Conservation (phyloP, 331 rosid genomes). For the Pyrus hybrid region DNA sequence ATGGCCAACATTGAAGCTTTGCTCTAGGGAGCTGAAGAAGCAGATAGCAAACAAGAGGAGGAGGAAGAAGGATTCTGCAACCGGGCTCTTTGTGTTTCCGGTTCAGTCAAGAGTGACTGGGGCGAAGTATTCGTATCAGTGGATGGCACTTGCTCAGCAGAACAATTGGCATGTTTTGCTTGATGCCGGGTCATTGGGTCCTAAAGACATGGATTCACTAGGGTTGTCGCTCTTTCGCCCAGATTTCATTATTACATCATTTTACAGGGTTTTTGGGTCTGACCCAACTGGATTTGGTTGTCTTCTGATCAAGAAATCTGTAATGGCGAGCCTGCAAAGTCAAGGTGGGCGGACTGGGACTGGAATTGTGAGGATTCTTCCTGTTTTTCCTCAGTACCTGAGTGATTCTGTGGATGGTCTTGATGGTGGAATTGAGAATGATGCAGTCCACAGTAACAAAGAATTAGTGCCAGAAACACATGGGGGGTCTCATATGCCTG, state of each 20-base stretch:
- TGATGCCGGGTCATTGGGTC: slow-evolving; percentile 50
- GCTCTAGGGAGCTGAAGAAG: slow-evolving; percentile 44
- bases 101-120: slow-evolving; percentile 56
- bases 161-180: slow-evolving; percentile 52
- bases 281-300: slow-evolving; percentile 52
- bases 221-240: slow-evolving; percentile 45
- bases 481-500: slow-evolving; percentile 35
- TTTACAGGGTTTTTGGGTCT: slow-evolving; percentile 41
- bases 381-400: slow-evolving; percentile 38
- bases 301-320: slow-evolving; percentile 45
- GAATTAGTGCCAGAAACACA: slow-evolving; percentile 24
- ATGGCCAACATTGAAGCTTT: slow-evolving; percentile 49
- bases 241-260: slow-evolving; percentile 42
- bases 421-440: slow-evolving; percentile 33
- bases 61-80: slow-evolving; percentile 49
- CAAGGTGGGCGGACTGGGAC: slow-evolving; percentile 42
- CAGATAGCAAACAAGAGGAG: slow-evolving; percentile 33
- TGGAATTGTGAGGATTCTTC: slow-evolving; percentile 46
- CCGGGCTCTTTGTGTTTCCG: slow-evolving; percentile 46
- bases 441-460: slow-evolving; percentile 16
- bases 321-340: slow-evolving; percentile 33
- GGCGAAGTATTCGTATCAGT: slow-evolving; percentile 48
- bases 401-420: slow-evolving; percentile 43
- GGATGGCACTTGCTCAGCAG: slow-evolving; percentile 62
- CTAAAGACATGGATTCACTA: slow-evolving; percentile 51